These are phyloP conservation scores for Boletales sp. DNA, from an alignment of 768 basidiomycete species.

Conservation along the genomic window DNA sequence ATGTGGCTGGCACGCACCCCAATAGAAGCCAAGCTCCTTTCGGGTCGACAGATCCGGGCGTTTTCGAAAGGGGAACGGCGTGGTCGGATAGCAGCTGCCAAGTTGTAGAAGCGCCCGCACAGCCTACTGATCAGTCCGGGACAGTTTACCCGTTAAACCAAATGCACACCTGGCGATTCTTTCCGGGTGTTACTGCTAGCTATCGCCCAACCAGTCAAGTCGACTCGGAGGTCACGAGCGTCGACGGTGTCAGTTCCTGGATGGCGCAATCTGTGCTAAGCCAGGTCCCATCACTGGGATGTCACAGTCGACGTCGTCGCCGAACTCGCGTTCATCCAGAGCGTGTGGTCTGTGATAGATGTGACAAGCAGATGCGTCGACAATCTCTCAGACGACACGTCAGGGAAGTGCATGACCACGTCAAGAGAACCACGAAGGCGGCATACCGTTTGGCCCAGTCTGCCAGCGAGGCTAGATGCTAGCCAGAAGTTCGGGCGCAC, in stretches of 20 bases:
- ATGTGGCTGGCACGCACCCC: not conserved
- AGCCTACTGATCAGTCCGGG: not conserved
- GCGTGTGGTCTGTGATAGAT: slow-evolving; percentile 1
- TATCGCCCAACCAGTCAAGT: not conserved
- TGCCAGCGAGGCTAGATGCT: not conserved
- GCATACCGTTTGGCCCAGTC: not conserved
- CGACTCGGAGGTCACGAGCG: not conserved
- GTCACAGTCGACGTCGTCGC: slow-evolving; percentile 1
- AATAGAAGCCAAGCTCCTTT: slow-evolving; percentile 12
- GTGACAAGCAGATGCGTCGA: slow-evolving; percentile 12
- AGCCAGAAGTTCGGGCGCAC: not conserved
- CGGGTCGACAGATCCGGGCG: not conserved
- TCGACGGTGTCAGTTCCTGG: not conserved
- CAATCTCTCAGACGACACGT: slow-evolving; percentile 19
- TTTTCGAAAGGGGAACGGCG: not conserved
- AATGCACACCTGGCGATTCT: not conserved
- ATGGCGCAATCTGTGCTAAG: slow-evolving; percentile 3
- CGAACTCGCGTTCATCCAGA: not conserved
- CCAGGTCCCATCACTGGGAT: slow-evolving; percentile 1
- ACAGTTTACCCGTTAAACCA: not conserved
- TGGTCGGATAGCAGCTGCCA: slow-evolving; percentile 10
- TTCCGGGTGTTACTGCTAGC: not conserved
- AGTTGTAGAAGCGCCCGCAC: slow-evolving; percentile 17
- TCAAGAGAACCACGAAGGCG: slow-evolving; percentile 12
- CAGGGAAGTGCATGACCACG: slow-evolving; percentile 14